Conservation (phyloP, 2,329 filamentous ascomycete species). For the Aspergillus sp. region DNA sequence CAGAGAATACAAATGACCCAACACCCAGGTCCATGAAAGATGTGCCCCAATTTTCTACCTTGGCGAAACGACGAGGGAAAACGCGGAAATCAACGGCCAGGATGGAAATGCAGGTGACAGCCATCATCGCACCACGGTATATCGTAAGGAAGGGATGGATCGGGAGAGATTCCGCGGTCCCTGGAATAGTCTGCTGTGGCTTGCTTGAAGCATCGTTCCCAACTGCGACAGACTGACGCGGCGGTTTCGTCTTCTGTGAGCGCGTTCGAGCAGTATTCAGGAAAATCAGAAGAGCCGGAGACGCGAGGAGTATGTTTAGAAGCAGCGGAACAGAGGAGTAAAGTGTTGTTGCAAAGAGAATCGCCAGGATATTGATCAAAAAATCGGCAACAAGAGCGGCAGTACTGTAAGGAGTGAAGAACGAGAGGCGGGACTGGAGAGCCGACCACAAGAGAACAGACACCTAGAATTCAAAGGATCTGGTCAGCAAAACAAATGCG, state of each 20-base stretch:
- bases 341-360: constrained; percentile 76
- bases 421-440: constrained; percentile 70
- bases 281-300: constrained; percentile 59
- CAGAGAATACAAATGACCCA: constrained; percentile 93
- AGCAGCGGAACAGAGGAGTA: constrained; percentile 68
- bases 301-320: constrained; percentile 63
- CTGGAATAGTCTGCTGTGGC: constrained; percentile 9
- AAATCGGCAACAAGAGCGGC: constrained; percentile 70
- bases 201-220: constrained; percentile 13
- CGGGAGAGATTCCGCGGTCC: constrained; percentile 49
- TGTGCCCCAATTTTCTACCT: constrained; percentile 98
- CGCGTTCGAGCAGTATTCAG: constrained; percentile 25
- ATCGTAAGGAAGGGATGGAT: constrained; percentile 86
- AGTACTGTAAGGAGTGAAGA: constrained; percentile 67
- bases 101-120: constrained; percentile 81
- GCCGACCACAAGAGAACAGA: constrained; percentile 80
- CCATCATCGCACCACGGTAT: constrained; percentile 85
- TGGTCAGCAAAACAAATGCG: constrained; percentile 7
- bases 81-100: constrained; percentile 92
- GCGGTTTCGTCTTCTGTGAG: constrained; percentile 25
- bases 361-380: constrained; percentile 71
- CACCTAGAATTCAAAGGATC: constrained; percentile 44
- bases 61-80: constrained; percentile 90
- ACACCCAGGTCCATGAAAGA: constrained; percentile 98
- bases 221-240: constrained; percentile 13